Evolutionary conservation across 139 green algal species (phyloP).

Genomic region (Asterochloris sp.): DNA sequence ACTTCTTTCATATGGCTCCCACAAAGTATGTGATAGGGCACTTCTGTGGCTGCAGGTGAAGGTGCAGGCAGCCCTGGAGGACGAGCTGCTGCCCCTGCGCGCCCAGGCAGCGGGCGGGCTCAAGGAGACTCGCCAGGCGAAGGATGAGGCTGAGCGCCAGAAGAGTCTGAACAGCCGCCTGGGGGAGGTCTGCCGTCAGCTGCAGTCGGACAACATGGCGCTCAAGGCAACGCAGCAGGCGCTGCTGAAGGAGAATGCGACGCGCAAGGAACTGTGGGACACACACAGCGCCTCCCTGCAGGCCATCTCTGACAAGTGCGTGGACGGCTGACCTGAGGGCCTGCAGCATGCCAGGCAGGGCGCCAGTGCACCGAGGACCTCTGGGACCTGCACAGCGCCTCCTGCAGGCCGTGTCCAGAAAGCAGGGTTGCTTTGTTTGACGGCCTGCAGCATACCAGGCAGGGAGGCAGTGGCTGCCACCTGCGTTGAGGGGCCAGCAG

Average conservation of each 20-base stretch:
- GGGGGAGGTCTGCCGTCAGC: conserved; percentile 38
- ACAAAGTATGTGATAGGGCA: too few species aligned
- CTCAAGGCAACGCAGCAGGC: conserved; percentile 26
- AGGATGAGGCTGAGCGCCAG: conserved; percentile 3
- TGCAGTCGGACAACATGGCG: conserved; percentile 39
- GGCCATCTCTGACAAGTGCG: conserved; percentile 4
- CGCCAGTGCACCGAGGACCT: too few species aligned
- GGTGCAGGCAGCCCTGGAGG: conserved; percentile 30
- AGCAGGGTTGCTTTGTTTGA: too few species aligned
- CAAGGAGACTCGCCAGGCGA: too few species aligned
- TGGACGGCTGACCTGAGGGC: neutral
- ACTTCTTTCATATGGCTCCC: too few species aligned
- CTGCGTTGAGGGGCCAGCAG: too few species aligned
- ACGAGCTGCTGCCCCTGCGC: conserved; percentile 28
- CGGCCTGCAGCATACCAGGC: too few species aligned
- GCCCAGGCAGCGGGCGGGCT: conserved; percentile 26
- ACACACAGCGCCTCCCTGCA: conserved; percentile 31
- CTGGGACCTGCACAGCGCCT: too few species aligned
- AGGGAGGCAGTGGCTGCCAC: too few species aligned
- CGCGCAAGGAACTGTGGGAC: conserved; percentile 31
- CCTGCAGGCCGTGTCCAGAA: too few species aligned
- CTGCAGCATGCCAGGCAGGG: too few species aligned
- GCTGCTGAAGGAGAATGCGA: conserved; percentile 31
- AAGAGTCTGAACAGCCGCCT: conserved; percentile 33
- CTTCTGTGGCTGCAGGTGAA: conserved; percentile 12